Evolutionary conservation across 2,329 filamentous ascomycete species (phyloP).

Genomic region (Ophiostoma ulmi): DNA sequence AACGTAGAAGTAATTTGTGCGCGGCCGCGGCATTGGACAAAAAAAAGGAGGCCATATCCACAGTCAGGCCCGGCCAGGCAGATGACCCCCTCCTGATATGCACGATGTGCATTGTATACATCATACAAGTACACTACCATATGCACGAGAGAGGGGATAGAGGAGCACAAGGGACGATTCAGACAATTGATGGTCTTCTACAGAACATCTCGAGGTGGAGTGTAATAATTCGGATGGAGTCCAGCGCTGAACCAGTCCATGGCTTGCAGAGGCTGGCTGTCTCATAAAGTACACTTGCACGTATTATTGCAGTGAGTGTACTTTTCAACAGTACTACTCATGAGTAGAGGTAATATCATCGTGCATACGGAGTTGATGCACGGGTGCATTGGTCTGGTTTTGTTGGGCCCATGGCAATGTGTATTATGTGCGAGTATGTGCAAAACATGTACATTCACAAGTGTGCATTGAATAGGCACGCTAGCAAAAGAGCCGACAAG

Average conservation of each 20-base stretch:
- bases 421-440: not conserved
- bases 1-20: not conserved
- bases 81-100: slow-evolving; percentile 8
- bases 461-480: not conserved
- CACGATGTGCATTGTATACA: not conserved
- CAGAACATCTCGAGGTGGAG: not conserved
- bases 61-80: not conserved
- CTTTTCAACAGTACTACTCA: not conserved
- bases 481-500: not conserved
- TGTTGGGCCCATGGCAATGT: slow-evolving; percentile 1
- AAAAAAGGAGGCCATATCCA: slow-evolving; percentile 12
- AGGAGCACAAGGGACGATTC: not conserved
- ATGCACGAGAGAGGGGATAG: slow-evolving; percentile 14
- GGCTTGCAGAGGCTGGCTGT: slow-evolving; percentile 4
- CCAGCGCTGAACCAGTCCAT: not conserved
- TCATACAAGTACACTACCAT: not conserved
- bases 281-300: not conserved
- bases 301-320: not conserved
- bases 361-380: slow-evolving; percentile 16
- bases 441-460: not conserved
- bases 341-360: slow-evolving; percentile 3
- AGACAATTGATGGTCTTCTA: not conserved
- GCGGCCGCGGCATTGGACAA: slow-evolving; percentile 1
- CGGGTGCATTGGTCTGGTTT: slow-evolving; percentile 4
- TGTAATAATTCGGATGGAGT: slow-evolving; percentile 5